These are phyloP conservation scores for Vigna reflexopilosa DNA, from an alignment of 306 rosid genomes.

Conservation along the genomic window DNA sequence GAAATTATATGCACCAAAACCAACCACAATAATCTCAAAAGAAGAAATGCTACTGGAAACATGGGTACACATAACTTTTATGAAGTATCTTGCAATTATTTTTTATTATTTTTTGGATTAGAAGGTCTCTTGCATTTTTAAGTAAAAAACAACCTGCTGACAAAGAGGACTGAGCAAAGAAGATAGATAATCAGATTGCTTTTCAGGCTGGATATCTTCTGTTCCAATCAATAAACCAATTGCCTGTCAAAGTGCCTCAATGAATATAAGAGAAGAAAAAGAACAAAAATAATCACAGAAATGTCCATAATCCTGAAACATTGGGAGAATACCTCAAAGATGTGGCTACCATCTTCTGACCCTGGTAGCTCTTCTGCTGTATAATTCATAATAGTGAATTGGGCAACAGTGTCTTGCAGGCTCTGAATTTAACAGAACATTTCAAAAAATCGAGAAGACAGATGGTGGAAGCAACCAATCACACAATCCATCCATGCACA, in stretches of 20 bases:
- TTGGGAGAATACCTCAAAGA: constrained; percentile 75
- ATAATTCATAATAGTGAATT: constrained; percentile 69
- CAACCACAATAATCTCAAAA: constrained; percentile 14
- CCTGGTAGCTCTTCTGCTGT: constrained; percentile 65
- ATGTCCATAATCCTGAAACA: constrained; percentile 24
- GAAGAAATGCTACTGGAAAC: background rate
- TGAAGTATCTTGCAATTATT: constrained; percentile 26
- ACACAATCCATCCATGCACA: constrained; percentile 32
- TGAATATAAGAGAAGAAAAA: constrained; percentile 41
- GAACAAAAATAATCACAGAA: constrained; percentile 29
- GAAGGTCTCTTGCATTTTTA: constrained; percentile 25
- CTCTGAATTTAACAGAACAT: constrained; percentile 59
- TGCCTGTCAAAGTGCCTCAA: constrained; percentile 65
- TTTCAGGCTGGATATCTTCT: constrained; percentile 85
- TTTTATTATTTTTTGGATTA: background rate
- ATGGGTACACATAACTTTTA: constrained; percentile 12
- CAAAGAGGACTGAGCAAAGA: constrained; percentile 92
- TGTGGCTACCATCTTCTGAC: constrained; percentile 97
- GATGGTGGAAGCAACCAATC: constrained; percentile 32
- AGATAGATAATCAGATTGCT: constrained; percentile 92
- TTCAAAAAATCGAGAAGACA: constrained; percentile 17
- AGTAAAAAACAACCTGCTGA: constrained; percentile 70
- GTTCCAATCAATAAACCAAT: constrained; percentile 93
- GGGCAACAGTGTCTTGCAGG: constrained; percentile 76
- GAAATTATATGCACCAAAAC: constrained; percentile 37